These are phyloP conservation scores for Carex sylvatica DNA, from an alignment of 202 grass and related monocot species.

Conservation along the genomic window DNA sequence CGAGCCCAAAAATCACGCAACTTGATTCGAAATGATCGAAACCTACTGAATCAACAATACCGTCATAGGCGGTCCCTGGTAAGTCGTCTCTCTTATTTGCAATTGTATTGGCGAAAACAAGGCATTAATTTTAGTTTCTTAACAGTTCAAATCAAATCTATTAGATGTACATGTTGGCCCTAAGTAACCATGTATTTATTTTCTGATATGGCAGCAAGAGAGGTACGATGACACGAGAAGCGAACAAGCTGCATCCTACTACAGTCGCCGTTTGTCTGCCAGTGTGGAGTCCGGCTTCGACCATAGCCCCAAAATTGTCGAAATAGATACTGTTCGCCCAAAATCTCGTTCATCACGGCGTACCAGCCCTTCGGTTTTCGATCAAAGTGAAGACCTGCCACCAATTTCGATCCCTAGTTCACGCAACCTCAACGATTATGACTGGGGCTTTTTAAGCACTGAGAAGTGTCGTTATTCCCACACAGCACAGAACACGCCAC, in stretches of 20 bases:
- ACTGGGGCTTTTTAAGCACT: slow-evolving; percentile 36
- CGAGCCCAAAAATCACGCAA: slow-evolving; percentile 50
- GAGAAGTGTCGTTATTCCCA: slow-evolving; percentile 55
- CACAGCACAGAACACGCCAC: slow-evolving; percentile 82
- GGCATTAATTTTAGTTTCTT: too few species aligned
- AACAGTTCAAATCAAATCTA: not conserved
- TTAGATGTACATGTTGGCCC: not conserved
- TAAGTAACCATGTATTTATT: not conserved
- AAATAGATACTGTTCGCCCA: slow-evolving; percentile 72
- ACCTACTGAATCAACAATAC: slow-evolving; percentile 39
- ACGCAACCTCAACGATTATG: slow-evolving; percentile 47
- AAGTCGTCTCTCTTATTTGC: not conserved
- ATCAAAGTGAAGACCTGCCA: slow-evolving; percentile 24
- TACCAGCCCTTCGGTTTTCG: slow-evolving; percentile 42
- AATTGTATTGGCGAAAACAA: not conserved
- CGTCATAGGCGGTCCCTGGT: slow-evolving; percentile 62
- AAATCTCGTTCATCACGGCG: slow-evolving; percentile 63
- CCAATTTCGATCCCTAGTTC: slow-evolving; percentile 51
- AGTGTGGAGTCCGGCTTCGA: slow-evolving; percentile 73
- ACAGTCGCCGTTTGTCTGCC: slow-evolving; percentile 69
- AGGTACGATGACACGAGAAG: slow-evolving; percentile 79
- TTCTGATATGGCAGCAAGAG: slow-evolving; percentile 55
- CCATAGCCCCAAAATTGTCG: slow-evolving; percentile 91
- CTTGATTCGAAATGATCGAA: slow-evolving; percentile 31
- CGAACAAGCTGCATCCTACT: slow-evolving; percentile 49